These are phyloP conservation scores for Ligustrum vulgare DNA, from an alignment of 257 asterid genomes.

Conservation along the genomic window DNA sequence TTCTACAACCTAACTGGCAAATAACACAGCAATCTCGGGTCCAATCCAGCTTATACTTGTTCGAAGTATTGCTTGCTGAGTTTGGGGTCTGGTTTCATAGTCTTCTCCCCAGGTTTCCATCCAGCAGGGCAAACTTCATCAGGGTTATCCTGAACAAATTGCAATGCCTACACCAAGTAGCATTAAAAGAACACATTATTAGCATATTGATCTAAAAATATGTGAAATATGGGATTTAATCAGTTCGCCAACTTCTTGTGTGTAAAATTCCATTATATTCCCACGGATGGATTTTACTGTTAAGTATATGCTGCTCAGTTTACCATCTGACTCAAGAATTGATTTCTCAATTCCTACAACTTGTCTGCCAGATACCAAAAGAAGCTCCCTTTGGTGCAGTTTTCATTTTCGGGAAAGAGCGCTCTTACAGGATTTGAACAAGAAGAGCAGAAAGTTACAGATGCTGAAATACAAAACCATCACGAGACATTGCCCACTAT, in stretches of 20 bases:
- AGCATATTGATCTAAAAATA: background rate
- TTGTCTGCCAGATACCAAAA: background rate
- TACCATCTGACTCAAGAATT: background rate
- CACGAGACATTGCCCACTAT: background rate
- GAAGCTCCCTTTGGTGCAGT: background rate
- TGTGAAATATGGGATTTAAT: background rate
- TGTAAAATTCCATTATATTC: background rate
- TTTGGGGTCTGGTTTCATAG: conserved; percentile 97
- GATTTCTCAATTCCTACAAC: background rate
- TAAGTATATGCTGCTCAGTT: background rate
- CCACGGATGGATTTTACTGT: background rate
- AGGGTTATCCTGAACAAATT: conserved; percentile 91
- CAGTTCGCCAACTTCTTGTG: background rate
- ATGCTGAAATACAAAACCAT: background rate
- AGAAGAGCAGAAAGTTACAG: background rate
- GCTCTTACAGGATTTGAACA: background rate
- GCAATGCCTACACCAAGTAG: conserved; percentile 68
- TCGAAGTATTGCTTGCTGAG: conserved; percentile 94
- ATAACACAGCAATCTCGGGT: background rate
- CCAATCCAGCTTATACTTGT: conserved; percentile 43
- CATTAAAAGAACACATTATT: background rate
- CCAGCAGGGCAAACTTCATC: conserved; percentile 99
- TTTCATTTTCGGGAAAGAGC: background rate
- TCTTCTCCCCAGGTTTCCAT: conserved; percentile 99
- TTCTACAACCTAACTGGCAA: conserved; percentile 14